A percentile compares a stretch with the other conserved stretches of the same genome.
These are phyloP conservation scores for Mollisiaceae sp. DNA, from an alignment of 2,329 filamentous ascomycete species.

Conservation along the genomic window DNA sequence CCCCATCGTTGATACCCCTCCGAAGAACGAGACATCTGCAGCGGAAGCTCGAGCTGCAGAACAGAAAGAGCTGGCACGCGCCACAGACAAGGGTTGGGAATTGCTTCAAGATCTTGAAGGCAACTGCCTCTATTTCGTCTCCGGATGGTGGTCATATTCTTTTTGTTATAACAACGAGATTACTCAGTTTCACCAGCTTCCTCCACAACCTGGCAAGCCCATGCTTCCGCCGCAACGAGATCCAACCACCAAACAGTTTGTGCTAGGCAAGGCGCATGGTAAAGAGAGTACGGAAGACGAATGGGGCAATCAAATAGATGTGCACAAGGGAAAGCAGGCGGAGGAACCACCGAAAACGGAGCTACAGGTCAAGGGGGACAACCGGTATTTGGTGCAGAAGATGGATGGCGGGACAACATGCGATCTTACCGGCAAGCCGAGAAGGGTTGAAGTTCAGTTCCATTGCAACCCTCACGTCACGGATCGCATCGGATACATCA, in stretches of 20 bases:
- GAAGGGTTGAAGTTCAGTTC: constrained; percentile 68
- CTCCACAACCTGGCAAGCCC: constrained; percentile 63
- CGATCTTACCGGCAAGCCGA: constrained; percentile 71
- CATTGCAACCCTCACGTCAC: constrained; percentile 66
- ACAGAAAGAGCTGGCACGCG: constrained; percentile 69
- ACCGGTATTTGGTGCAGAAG: constrained; percentile 71
- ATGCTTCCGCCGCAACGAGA: constrained; percentile 71
- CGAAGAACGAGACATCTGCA: constrained; percentile 54
- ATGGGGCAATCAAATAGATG: constrained; percentile 40
- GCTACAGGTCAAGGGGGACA: constrained; percentile 69
- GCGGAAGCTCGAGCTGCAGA: constrained; percentile 61
- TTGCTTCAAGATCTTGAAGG: constrained; percentile 70
- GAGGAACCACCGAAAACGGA: constrained; percentile 47
- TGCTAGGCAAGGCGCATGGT: constrained; percentile 61
- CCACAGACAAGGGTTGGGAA: constrained; percentile 70
- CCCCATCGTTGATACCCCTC: constrained; percentile 56
- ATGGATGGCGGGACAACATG: constrained; percentile 70
- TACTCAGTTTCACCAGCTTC: constrained; percentile 74
- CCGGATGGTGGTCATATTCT: constrained; percentile 78
- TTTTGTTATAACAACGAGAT: constrained; percentile 76
- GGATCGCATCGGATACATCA: constrained; percentile 74
- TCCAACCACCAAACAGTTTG: constrained; percentile 63
- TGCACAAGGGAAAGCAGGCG: constrained; percentile 33
- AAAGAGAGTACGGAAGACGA: constrained; percentile 44
- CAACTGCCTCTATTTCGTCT: constrained; percentile 72